Percentiles rank a stretch among this genome's conserved stretches.
phyloP scores from a whole-genome alignment of 2,329 filamentous ascomycete species.

The Cephalotrichum gorgonifer region DNA sequence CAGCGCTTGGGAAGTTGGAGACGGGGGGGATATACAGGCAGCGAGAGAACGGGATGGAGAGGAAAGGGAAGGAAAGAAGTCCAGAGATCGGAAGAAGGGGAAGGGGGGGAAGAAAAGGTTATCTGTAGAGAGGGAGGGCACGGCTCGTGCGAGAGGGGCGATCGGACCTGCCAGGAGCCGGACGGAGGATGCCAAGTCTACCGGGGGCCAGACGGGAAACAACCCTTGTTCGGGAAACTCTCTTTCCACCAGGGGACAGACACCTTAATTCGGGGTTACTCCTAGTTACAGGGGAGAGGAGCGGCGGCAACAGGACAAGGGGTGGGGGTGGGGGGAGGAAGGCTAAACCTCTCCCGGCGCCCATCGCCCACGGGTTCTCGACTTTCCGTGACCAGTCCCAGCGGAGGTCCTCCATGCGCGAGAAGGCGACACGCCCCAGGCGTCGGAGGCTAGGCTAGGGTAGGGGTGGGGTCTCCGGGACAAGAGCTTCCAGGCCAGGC shows the following conservation, averaged over 20 bases:
- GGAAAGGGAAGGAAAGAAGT: slow-evolving; percentile 12
- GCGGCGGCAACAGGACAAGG: no score
- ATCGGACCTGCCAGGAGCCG: not conserved
- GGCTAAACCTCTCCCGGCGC: not conserved
- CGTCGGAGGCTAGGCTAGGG: not conserved
- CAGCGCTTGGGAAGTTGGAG: slow-evolving; percentile 42
- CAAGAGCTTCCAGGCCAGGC: not conserved
- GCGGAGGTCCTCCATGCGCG: slow-evolving; percentile 9
- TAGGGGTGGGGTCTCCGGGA: not conserved
- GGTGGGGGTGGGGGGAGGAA: not conserved
- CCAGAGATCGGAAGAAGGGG: slow-evolving; percentile 2
- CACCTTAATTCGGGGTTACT: not conserved
- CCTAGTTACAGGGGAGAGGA: not conserved
- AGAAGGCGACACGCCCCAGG: slow-evolving; percentile 1
- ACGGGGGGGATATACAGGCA: no score
- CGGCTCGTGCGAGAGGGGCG: not conserved
- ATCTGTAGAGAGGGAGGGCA: not conserved
- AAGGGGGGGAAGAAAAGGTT: slow-evolving; percentile 2
- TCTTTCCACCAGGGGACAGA: not conserved
- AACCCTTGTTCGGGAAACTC: not conserved
- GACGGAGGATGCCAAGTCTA: not conserved
- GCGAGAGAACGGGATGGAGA: slow-evolving; percentile 20
- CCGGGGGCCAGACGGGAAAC: not conserved
- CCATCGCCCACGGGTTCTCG: slow-evolving; percentile 7
- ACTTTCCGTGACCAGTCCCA: slow-evolving; percentile 11